A percentile compares a stretch with the other conserved stretches of the same genome.
Evolutionary conservation across 306 rosid genomes (phyloP).

Genomic region (Crotalaria pallida): DNA sequence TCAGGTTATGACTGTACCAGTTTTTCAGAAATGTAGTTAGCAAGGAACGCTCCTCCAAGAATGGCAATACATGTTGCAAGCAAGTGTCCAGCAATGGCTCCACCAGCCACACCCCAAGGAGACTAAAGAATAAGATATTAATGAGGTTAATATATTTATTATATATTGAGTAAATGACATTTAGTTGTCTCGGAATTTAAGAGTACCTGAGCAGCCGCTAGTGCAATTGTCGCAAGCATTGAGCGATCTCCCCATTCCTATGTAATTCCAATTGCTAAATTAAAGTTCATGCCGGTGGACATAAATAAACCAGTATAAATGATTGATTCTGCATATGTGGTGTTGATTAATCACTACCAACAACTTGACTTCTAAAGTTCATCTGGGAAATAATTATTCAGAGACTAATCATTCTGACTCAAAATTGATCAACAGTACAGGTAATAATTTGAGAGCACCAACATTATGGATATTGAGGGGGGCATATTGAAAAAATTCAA

Average conservation of each 20-base stretch:
- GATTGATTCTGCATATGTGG: background rate
- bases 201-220: conserved; percentile 91
- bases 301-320: conserved; percentile 1
- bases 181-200: conserved; percentile 11
- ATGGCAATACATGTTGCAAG: conserved; percentile 77
- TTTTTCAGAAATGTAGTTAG: conserved; percentile 93
- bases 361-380: conserved; percentile 3
- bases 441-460: background rate
- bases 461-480: background rate
- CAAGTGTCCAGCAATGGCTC: conserved; percentile 86
- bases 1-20: conserved; percentile 46
- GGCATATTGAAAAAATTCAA: background rate
- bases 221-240: conserved; percentile 98
- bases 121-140: conserved; percentile 46
- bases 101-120: conserved; percentile 97
- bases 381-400: background rate
- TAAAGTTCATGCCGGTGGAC: conserved; percentile 3
- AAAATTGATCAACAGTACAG: background rate
- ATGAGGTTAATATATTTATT: background rate
- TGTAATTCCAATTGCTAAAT: conserved; percentile 22
- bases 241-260: conserved; percentile 99
- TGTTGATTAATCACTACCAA: background rate
- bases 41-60: conserved; percentile 89
- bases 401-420: background rate
- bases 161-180: background rate